Evolutionary conservation across 148 eudicot genomes (phyloP).

Genomic region (Vaccinium vitisidaea): DNA sequence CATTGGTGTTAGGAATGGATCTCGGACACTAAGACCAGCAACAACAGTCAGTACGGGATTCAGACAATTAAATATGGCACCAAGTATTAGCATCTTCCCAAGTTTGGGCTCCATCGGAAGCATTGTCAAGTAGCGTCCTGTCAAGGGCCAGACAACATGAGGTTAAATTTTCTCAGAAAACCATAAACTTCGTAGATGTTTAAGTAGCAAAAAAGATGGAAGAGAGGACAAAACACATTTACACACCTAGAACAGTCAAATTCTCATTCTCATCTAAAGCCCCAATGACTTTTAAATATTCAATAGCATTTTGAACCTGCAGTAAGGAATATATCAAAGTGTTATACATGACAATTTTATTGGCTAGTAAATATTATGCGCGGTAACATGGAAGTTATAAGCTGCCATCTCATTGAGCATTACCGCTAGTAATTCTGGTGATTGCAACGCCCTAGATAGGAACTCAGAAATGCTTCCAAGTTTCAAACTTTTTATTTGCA

Average conservation of each 20-base stretch:
- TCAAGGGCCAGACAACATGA: conserved; percentile 25
- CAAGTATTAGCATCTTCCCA: conserved; percentile 92
- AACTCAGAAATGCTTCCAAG: conserved; percentile 94
- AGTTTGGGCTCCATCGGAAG: conserved; percentile 92
- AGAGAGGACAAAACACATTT: neutral
- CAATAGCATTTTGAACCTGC: conserved; percentile 97
- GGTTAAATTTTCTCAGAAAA: neutral
- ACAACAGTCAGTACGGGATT: conserved; percentile 88
- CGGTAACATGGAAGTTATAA: neutral
- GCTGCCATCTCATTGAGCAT: conserved; percentile 22
- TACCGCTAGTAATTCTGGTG: conserved; percentile 90
- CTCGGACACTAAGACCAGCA: conserved; percentile 92
- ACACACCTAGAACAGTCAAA: conserved; percentile 70
- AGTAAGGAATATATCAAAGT: conserved; percentile 7
- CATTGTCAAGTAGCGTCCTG: conserved; percentile 81
- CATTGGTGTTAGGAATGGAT: conserved; percentile 90
- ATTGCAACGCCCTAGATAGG: conserved; percentile 84
- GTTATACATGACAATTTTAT: neutral
- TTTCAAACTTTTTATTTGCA: conserved; percentile 93
- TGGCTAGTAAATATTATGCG: neutral
- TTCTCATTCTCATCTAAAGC: conserved; percentile 84
- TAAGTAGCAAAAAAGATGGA: neutral
- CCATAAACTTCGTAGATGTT: neutral
- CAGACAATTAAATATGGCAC: conserved; percentile 76
- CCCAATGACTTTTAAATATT: conserved; percentile 85